Evolutionary conservation across 129 eudicot species (phyloP).

Genomic region (Kitagawia praeruptora): DNA sequence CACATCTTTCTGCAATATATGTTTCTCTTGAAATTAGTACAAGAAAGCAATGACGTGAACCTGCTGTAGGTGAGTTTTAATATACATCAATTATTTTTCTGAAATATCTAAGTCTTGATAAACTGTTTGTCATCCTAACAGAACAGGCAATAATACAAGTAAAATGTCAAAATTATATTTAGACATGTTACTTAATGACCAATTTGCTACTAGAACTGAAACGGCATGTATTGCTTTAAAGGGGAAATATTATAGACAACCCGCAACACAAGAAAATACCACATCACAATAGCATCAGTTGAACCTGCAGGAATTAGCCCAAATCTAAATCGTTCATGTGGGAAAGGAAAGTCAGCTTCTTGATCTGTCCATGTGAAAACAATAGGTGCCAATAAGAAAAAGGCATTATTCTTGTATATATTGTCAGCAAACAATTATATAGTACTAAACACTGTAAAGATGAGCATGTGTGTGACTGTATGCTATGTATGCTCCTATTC

Average conservation of each 20-base stretch:
- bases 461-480: not conserved
- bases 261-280: conserved; percentile 42
- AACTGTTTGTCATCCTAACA: not conserved
- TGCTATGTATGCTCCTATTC: not conserved
- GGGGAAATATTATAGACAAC: conserved; percentile 2
- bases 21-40: not conserved
- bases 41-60: not conserved
- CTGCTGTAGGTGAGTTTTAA: not conserved
- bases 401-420: not conserved
- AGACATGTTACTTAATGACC: not conserved
- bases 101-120: not conserved
- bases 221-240: not conserved
- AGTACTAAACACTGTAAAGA: no score
- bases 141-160: not conserved
- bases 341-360: conserved; percentile 54
- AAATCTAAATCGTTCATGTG: conserved; percentile 68
- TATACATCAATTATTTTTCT: not conserved
- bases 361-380: conserved; percentile 33
- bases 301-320: conserved; percentile 97
- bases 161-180: not conserved
- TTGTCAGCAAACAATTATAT: not conserved
- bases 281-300: conserved; percentile 91
- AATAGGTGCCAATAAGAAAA: conserved; percentile 11
- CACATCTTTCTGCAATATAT: not conserved
- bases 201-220: not conserved